phyloP scores from a whole-genome alignment of 2,329 filamentous ascomycete genomes.

The Calonectria pteridis region DNA sequence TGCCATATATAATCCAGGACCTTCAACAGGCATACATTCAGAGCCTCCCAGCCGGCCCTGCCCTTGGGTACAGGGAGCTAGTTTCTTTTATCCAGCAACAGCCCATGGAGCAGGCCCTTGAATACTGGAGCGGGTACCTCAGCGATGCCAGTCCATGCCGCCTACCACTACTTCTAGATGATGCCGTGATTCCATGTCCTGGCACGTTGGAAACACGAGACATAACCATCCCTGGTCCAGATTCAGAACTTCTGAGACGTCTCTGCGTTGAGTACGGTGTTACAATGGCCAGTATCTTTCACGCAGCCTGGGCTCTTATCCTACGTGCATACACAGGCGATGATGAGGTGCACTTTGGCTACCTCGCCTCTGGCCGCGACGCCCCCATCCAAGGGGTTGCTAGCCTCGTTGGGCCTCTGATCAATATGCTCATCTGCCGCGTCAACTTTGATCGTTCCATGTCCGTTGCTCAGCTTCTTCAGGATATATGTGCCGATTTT shows the following conservation, averaged over 20 bases:
- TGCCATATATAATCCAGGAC: not conserved
- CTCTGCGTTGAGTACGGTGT: not conserved
- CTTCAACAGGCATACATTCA: not conserved
- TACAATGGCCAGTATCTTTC: not conserved
- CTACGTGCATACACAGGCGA: not conserved
- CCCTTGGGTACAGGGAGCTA: not conserved
- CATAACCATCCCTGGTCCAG: not conserved
- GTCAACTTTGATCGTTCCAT: not conserved
- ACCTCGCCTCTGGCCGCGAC: not conserved
- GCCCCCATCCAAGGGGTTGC: not conserved
- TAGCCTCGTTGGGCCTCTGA: not conserved
- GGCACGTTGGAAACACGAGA: not conserved
- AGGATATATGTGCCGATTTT: not conserved
- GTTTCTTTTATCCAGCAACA: not conserved
- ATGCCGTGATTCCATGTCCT: not conserved
- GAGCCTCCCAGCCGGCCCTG: not conserved
- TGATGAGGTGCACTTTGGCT: not conserved
- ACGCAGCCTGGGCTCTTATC: not conserved
- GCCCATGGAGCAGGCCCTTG: not conserved
- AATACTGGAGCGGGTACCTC: slow-evolving; percentile 2
- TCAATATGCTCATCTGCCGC: not conserved
- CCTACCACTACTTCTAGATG: not conserved
- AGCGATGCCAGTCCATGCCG: not conserved
- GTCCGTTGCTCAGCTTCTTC: not conserved
- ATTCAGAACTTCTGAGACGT: not conserved